Evolutionary conservation across 2,329 filamentous ascomycete species (phyloP), one percentile per base, ranked within the genome.

Genomic region (Colletotrichum higginsianum): DNA sequence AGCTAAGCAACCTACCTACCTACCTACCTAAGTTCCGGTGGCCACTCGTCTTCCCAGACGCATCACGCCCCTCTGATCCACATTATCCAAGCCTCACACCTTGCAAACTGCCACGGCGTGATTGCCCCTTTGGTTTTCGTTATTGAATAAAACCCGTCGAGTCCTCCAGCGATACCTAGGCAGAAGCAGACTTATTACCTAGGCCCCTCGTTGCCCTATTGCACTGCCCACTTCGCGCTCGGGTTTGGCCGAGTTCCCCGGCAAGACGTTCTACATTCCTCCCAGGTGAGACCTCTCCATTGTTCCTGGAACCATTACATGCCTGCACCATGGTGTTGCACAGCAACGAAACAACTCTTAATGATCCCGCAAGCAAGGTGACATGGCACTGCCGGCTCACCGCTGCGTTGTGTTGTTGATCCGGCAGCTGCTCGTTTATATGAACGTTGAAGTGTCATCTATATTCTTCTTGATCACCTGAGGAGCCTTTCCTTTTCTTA

Each of bases 201-300:
- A 55, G 42, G n/a, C 21, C n/a, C 21, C 40, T 61, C 21, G 44
- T 58, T 58, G 42, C 26, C 35, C 30, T 44, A 47, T 61, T 26
- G 21, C 30, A 13, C 65, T 38, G 44, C 46, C 38, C 60, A 9
- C 30, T 30, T 55, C 21, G 30, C 61, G 53, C 23, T 40, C 8
- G 23, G 30, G 21, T 21, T 44, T 23, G 46, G n/a, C 44, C 7
- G 58, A 72, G 65, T 64, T 72, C 23, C 65, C 60, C 9, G 52
- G 69, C 58, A 60, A 53, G 44, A 53, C 52, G 55, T 23, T 66
- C n/a, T 66, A 42, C 71, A 74, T 74, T 74, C 71, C 61, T 68
- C 26, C 30, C 13, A 52, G 64, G 73, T 73, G 60, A 74, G 71
- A 66, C 71, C 53, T 55, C 49, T 21, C 65, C 21, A 72, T 74